Conservation (phyloP, 257 asterid species). For the Ballota nigra region DNA sequence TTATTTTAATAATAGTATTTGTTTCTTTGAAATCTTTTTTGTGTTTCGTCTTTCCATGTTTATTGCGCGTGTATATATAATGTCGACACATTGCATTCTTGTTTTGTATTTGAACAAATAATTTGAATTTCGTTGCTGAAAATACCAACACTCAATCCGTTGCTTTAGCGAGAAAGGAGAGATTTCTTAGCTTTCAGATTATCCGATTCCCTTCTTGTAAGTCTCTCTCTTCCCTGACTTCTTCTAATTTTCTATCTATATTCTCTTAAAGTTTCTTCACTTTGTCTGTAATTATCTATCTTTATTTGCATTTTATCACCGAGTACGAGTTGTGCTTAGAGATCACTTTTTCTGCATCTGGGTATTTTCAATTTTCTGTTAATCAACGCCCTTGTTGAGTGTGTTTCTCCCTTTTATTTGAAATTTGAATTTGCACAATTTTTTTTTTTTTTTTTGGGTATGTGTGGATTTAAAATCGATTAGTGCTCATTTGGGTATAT, state of each 20-base stretch:
- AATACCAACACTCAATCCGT: slow-evolving; percentile 60
- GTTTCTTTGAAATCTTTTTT: slow-evolving; percentile 14
- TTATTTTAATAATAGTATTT: not conserved
- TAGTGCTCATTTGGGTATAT: slow-evolving; percentile 34
- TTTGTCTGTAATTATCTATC: slow-evolving; percentile 19
- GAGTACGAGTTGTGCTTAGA: slow-evolving; percentile 22
- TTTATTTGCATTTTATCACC: slow-evolving; percentile 23
- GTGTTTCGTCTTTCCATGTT: not conserved
- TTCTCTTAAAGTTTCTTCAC: slow-evolving; percentile 38
- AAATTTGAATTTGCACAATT: slow-evolving; percentile 26
- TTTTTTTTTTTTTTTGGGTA: slow-evolving; percentile 18
- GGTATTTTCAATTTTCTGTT: slow-evolving; percentile 31
- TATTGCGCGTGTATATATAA: not conserved
- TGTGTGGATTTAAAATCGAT: slow-evolving; percentile 27
- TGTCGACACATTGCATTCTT: not conserved
- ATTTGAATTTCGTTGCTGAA: slow-evolving; percentile 41
- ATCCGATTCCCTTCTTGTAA: slow-evolving; percentile 94
- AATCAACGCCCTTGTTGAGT: not conserved
- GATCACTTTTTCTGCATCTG: slow-evolving; percentile 38
- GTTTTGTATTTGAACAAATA: slow-evolving; percentile 24
- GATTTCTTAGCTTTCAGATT: slow-evolving; percentile 81
- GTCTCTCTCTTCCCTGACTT: slow-evolving; percentile 44
- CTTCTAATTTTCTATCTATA: slow-evolving; percentile 36
- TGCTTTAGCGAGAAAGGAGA: slow-evolving; percentile 48
- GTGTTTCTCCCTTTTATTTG: not conserved